Evolutionary conservation across 495 filamentous ascomycete species (phyloP).

Genomic region (Bombardia bombarda): DNA sequence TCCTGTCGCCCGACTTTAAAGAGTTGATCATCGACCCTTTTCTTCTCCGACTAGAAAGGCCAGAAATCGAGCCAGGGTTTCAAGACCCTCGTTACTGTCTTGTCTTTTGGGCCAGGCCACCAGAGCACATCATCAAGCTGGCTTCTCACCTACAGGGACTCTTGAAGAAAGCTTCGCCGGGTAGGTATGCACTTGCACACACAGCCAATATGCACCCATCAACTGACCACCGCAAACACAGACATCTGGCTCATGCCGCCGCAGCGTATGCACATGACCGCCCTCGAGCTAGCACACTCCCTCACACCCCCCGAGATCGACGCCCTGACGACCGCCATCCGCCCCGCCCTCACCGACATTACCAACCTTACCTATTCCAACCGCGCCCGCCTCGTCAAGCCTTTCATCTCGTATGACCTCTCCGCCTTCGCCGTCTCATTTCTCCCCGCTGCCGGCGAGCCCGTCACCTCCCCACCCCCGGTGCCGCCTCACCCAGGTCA

Average conservation of each 20-base stretch:
- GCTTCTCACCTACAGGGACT: constrained; percentile 59
- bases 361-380: constrained; percentile 54
- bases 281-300: constrained; percentile 72
- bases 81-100: constrained; percentile 71
- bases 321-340: constrained; percentile 46
- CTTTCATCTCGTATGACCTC: constrained; percentile 74
- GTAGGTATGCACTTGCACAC: constrained; percentile 43
- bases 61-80: constrained; percentile 53
- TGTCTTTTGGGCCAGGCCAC: constrained; percentile 81
- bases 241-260: constrained; percentile 80
- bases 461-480: constrained; percentile 28
- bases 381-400: constrained; percentile 68
- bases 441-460: constrained; percentile 62
- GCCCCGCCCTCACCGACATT: constrained; percentile 39
- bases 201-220: neutral
- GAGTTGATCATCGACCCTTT: constrained; percentile 71
- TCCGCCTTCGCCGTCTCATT: constrained; percentile 81
- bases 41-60: constrained; percentile 56
- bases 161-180: constrained; percentile 52
- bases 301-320: constrained; percentile 54
- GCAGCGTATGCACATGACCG: constrained; percentile 74
- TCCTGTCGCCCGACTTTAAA: constrained; percentile 58
- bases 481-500: constrained; percentile 15
- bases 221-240: constrained; percentile 20
- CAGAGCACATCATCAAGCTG: constrained; percentile 56